Evolutionary conservation across 2,329 filamentous ascomycete genomes (phyloP).

Genomic region (Fusarium setosum): DNA sequence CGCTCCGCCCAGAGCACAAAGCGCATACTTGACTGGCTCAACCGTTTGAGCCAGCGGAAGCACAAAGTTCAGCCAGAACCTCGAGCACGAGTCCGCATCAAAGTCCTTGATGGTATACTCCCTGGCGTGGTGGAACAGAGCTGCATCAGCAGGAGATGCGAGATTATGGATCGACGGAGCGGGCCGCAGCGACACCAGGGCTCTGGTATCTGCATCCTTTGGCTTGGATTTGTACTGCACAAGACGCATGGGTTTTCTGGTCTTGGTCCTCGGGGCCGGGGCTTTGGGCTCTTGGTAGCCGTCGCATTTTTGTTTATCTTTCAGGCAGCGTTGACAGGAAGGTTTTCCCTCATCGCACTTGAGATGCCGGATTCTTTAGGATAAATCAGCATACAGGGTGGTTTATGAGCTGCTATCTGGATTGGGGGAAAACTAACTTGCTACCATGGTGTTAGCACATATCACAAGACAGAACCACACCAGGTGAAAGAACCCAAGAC

Average conservation of each 20-base stretch:
- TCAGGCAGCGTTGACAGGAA: constrained; percentile 13
- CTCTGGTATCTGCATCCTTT: background rate
- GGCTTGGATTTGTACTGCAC: background rate
- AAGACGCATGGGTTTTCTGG: background rate
- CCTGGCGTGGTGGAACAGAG: constrained; percentile 2
- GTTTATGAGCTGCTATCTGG: background rate
- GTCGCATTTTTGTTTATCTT: constrained; percentile 24
- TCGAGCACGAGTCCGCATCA: background rate
- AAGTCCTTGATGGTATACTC: constrained; percentile 1
- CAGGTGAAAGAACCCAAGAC: too few relatives aligned
- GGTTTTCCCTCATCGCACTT: constrained; percentile 31
- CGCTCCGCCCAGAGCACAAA: constrained; percentile 13
- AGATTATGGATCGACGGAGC: background rate
- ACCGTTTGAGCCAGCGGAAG: constrained; percentile 5
- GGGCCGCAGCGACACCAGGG: background rate
- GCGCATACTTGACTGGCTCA: background rate
- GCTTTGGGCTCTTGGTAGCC: constrained; percentile 12
- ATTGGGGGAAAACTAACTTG: constrained; percentile 17
- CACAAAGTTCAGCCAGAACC: constrained; percentile 13
- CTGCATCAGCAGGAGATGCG: background rate
- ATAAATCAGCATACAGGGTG: background rate
- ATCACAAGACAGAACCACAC: background rate
- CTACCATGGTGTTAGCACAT: background rate
- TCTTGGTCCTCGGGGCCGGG: background rate
- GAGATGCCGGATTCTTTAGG: constrained; percentile 27